Percentiles rank a stretch among this genome's conserved stretches.
Conservation (phyloP, 129 eudicot species). For the Flaveria linearis region DNA sequence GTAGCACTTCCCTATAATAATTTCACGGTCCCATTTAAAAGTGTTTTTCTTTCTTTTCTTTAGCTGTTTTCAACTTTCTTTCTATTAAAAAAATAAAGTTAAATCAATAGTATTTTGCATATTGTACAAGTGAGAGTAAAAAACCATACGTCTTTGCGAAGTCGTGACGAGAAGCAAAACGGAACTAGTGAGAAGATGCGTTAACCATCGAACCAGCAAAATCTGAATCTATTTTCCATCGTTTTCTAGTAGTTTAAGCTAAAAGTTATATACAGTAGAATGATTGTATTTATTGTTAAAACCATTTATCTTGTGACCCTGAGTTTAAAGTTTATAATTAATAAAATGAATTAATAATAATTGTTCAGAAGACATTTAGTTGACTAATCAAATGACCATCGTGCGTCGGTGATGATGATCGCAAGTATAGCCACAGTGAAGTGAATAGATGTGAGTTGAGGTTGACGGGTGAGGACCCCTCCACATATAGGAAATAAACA, state of each 20-base stretch:
- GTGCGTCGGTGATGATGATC: slow-evolving; percentile 19
- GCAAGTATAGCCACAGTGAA: slow-evolving; percentile 5
- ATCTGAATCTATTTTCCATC: no score
- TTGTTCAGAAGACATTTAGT: background rate
- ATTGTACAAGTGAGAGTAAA: background rate
- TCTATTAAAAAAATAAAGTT: background rate
- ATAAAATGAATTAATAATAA: no score
- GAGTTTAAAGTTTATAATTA: background rate
- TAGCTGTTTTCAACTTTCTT: background rate
- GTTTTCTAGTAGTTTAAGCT: background rate
- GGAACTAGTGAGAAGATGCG: no score
- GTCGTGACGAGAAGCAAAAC: background rate
- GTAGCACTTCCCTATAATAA: background rate
- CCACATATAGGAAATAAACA: background rate
- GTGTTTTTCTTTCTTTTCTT: background rate
- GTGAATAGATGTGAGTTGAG: slow-evolving; percentile 9
- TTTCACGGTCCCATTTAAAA: background rate
- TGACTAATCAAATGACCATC: background rate
- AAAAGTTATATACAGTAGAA: background rate
- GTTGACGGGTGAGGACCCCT: slow-evolving; percentile 16
- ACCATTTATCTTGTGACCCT: background rate
- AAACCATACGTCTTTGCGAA: background rate
- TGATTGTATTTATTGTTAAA: background rate
- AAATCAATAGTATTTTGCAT: background rate
- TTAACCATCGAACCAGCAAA: no score